Evolutionary conservation across 257 asterid species (phyloP).

Genomic region (Solanum ahanhuiri): DNA sequence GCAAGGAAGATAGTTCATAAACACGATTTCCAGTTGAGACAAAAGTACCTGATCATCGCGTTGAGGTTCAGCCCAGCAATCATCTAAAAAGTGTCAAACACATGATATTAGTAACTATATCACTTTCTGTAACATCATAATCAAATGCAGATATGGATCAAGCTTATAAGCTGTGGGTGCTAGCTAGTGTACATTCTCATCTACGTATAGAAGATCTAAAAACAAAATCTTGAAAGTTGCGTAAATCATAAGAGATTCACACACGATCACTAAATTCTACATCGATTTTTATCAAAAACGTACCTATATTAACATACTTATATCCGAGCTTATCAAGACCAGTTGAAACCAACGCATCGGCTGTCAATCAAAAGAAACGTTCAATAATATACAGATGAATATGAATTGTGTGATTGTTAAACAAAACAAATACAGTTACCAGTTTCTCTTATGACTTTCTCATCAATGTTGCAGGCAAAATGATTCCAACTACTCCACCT

Average conservation of each 20-base stretch:
- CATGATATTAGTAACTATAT: background rate
- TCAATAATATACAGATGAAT: background rate
- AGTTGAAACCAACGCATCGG: conserved; percentile 90
- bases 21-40: background rate
- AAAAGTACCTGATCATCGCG: conserved; percentile 50
- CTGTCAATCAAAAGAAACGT: conserved; percentile 24
- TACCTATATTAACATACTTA: conserved; percentile 80
- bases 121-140: background rate
- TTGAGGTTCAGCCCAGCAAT: conserved; percentile 73
- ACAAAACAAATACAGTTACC: conserved; percentile 20
- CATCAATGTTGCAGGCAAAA: conserved; percentile 59
- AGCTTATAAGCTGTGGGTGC: background rate
- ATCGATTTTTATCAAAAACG: background rate
- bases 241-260: background rate
- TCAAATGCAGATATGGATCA: background rate
- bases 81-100: conserved; percentile 34
- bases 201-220: background rate
- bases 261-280: background rate
- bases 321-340: conserved; percentile 84
- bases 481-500: conserved; percentile 99
- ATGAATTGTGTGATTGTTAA: background rate
- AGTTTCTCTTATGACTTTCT: conserved; percentile 56
- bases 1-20: background rate
- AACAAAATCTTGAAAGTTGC: background rate
- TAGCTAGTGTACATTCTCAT: background rate